Percentiles rank a stretch among this genome's conserved stretches.
Conservation (phyloP, 805 yeast genomes). For the Maudiozyma turicensis region DNA sequence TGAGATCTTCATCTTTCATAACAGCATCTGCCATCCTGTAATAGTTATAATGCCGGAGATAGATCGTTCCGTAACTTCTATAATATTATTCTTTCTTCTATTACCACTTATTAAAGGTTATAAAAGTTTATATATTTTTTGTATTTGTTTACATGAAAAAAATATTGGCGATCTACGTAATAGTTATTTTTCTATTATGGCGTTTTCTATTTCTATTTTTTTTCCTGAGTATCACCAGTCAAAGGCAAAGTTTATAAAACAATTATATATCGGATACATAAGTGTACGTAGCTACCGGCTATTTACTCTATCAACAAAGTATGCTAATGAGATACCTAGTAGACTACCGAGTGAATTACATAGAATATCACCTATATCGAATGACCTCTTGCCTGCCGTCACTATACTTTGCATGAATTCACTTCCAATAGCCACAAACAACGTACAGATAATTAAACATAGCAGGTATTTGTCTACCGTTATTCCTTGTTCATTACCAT, state of each 20-base stretch:
- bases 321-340: slow-evolving; percentile 15
- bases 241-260: too few species aligned
- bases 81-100: too few species aligned
- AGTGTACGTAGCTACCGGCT: too few species aligned
- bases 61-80: too few species aligned
- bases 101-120: too few species aligned
- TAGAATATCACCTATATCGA: slow-evolving; percentile 41
- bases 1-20: background rate
- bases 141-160: too few species aligned
- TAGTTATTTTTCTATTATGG: too few species aligned
- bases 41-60: background rate
- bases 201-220: too few species aligned
- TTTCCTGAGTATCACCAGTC: too few species aligned
- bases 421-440: slow-evolving; percentile 39
- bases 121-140: too few species aligned
- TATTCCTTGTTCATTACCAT: background rate
- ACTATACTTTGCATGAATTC: slow-evolving; percentile 38
- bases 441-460: slow-evolving; percentile 36
- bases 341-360: slow-evolving; percentile 27
- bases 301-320: background rate
- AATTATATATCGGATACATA: too few species aligned
- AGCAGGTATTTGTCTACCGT: slow-evolving; percentile 18
- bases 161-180: too few species aligned
- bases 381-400: slow-evolving; percentile 31
- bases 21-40: background rate